Conservation (phyloP, 306 rosid species). For the Fagus crenata region DNA sequence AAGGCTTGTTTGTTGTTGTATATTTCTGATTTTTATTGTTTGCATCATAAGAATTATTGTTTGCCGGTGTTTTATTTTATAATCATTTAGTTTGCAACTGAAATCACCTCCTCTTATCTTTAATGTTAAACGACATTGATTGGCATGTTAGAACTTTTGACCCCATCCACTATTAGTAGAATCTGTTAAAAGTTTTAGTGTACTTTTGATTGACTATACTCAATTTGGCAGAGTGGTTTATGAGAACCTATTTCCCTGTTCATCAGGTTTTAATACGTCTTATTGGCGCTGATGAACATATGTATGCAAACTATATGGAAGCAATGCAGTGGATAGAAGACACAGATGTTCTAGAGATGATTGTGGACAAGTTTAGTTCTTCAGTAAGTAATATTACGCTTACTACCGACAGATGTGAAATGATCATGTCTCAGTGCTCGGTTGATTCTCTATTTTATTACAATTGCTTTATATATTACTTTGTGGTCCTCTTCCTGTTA, state of each 20-base stretch:
- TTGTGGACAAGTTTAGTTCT: constrained; percentile 90
- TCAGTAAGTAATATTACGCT: constrained; percentile 61
- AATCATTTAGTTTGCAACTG: background rate
- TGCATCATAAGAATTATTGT: background rate
- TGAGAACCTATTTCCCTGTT: constrained; percentile 23
- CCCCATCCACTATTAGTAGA: background rate
- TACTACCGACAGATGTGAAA: background rate
- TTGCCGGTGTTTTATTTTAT: background rate
- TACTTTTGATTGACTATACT: constrained; percentile 5
- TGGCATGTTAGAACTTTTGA: background rate
- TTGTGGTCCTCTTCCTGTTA: background rate
- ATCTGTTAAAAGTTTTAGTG: constrained; percentile 14
- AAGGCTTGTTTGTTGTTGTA: background rate
- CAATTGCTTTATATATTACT: background rate
- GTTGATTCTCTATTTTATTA: background rate
- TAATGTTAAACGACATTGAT: background rate
- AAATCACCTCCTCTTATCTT: background rate
- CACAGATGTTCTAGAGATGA: constrained; percentile 90
- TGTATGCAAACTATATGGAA: constrained; percentile 74
- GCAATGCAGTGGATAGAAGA: constrained; percentile 94
- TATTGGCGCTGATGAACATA: constrained; percentile 96
- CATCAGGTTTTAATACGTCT: constrained; percentile 87
- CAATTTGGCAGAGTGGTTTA: constrained; percentile 5
- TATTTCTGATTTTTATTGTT: background rate
- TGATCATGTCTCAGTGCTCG: background rate